Percentiles rank a stretch among this genome's conserved stretches.
Conservation (phyloP, 495 filamentous ascomycete genomes). For the Hypoxylon fuscum region DNA sequence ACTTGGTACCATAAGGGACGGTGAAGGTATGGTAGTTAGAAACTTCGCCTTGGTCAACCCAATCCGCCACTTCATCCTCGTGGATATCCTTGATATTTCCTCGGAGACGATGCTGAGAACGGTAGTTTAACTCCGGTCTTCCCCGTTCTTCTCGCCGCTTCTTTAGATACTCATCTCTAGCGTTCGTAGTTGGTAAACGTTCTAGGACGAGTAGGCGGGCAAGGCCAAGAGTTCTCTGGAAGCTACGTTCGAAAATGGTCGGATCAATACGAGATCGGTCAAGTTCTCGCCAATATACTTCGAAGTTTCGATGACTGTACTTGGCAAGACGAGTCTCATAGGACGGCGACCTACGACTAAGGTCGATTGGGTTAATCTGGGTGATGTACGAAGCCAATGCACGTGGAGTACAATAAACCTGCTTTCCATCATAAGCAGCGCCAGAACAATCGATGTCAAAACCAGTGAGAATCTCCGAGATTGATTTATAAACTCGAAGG, state of each 20-base stretch:
- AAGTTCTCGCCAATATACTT: conserved; percentile 77
- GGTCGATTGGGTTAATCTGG: conserved; percentile 80
- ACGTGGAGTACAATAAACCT: conserved; percentile 77
- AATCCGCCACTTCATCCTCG: conserved; percentile 82
- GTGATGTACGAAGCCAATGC: conserved; percentile 78
- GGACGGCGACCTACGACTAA: conserved; percentile 79
- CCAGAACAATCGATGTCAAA: conserved; percentile 88
- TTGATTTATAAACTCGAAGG: conserved; percentile 80
- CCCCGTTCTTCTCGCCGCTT: conserved; percentile 75
- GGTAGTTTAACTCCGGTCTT: conserved; percentile 55
- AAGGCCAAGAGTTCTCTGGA: conserved; percentile 76
- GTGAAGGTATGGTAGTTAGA: conserved; percentile 81
- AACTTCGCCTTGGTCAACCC: conserved; percentile 76
- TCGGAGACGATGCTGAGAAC: conserved; percentile 41
- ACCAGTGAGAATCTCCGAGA: conserved; percentile 82
- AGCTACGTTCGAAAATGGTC: conserved; percentile 84
- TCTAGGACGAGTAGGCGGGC: conserved; percentile 83
- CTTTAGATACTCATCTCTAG: conserved; percentile 72
- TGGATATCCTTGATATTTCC: conserved; percentile 76
- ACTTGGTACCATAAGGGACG: conserved; percentile 77
- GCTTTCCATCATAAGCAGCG: conserved; percentile 78
- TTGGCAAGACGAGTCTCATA: conserved; percentile 91
- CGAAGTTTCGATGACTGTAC: conserved; percentile 83
- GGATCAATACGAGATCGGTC: conserved; percentile 79
- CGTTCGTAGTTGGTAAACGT: conserved; percentile 69